A percentile compares a stretch with the other conserved stretches of the same genome.
Conservation (phyloP, 768 basidiomycete species). For the Holtermanniella nyarrowii region DNA sequence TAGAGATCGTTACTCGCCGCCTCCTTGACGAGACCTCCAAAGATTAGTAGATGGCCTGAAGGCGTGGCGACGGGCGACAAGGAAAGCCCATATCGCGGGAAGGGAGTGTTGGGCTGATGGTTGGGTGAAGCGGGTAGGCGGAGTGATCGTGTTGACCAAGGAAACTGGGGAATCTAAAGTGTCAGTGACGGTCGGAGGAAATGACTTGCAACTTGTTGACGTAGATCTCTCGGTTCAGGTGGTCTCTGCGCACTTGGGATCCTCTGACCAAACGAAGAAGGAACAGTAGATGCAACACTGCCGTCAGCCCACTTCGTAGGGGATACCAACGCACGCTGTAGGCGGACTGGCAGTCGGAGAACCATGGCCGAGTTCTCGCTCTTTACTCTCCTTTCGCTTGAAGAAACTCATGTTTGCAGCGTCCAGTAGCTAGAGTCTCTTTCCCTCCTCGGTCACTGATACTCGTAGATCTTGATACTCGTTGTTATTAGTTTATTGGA, state of each 20-base stretch:
- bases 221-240: too few species aligned
- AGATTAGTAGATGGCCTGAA: conserved; percentile 81
- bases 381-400: background rate
- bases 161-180: conserved; percentile 7
- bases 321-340: background rate
- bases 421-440: too few species aligned
- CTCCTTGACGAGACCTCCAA: conserved; percentile 92
- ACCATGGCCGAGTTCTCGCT: background rate
- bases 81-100: conserved; percentile 92
- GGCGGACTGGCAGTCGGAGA: background rate
- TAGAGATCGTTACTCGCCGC: conserved; percentile 85
- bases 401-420: background rate
- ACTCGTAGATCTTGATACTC: too few species aligned
- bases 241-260: too few species aligned
- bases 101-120: conserved; percentile 62
- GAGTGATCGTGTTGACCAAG: conserved; percentile 28
- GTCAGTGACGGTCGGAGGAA: background rate
- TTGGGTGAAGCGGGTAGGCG: conserved; percentile 12
- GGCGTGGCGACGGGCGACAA: conserved; percentile 50
- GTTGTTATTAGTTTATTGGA: too few species aligned
- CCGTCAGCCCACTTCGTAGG: too few species aligned
- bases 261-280: background rate
- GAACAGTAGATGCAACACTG: background rate
- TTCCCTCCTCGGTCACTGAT: too few species aligned
- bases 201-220: background rate